Conservation (phyloP, 78 protist genomes). For the Cavenderia fasciculata region DNA sequence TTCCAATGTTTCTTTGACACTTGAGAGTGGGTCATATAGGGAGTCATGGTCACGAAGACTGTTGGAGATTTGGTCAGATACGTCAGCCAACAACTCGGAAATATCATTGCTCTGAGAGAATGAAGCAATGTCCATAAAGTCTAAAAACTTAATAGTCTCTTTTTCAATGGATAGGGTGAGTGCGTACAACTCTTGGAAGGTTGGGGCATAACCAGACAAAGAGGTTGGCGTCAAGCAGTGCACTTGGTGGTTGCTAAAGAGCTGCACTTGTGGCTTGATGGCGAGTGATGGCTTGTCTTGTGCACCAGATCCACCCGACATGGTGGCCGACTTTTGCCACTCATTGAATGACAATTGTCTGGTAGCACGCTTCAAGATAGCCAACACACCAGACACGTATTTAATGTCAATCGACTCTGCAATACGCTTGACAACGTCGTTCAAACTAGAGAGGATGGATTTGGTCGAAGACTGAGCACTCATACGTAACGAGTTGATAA, state of each 20-base stretch:
- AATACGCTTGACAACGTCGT: conserved; percentile 11
- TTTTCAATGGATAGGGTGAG: conserved; percentile 40
- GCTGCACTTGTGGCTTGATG: conserved; percentile 13
- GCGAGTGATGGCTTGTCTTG: not conserved
- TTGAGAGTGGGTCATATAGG: not conserved
- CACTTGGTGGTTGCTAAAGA: conserved; percentile 39
- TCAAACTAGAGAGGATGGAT: conserved; percentile 11
- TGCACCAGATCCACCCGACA: conserved; percentile 1
- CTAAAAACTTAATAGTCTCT: conserved; percentile 61
- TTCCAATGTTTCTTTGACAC: not conserved
- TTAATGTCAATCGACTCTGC: conserved; percentile 17
- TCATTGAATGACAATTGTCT: conserved; percentile 60
- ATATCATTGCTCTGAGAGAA: conserved; percentile 65
- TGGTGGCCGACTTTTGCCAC: conserved; percentile 33
- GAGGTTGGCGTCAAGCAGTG: conserved; percentile 46
- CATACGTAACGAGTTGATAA: conserved; percentile 21
- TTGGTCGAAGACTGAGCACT: conserved; percentile 24
- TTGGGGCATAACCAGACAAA: conserved; percentile 12
- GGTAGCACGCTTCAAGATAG: conserved; percentile 14
- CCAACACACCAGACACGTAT: not conserved
- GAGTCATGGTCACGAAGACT: not conserved
- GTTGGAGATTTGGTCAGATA: conserved; percentile 4
- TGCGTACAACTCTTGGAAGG: conserved; percentile 42
- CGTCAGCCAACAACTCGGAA: conserved; percentile 22
- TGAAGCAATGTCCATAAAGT: conserved; percentile 72